Conservation (phyloP, 495 filamentous ascomycete species). For the Xylaria castorea region DNA sequence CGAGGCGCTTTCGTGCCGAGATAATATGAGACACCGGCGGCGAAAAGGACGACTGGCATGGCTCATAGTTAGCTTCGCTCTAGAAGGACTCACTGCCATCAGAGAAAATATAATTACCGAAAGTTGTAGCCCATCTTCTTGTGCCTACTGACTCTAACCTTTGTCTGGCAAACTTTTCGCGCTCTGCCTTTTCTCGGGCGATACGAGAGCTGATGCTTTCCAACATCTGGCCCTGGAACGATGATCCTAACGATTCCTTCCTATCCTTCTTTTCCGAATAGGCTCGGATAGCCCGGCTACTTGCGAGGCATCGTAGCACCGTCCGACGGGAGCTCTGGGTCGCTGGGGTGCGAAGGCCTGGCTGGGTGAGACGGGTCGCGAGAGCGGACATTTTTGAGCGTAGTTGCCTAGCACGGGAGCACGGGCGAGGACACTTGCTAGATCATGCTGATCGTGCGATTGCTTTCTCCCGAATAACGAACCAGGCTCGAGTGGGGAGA, state of each 20-base stretch:
- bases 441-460: constrained; percentile 19
- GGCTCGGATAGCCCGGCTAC: constrained; percentile 22
- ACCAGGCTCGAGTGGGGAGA: background rate
- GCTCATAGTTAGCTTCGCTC: constrained; percentile 25
- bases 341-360: constrained; percentile 31
- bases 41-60: constrained; percentile 60
- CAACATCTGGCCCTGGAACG: constrained; percentile 87
- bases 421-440: background rate
- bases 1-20: constrained; percentile 68
- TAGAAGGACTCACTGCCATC: background rate
- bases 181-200: constrained; percentile 73
- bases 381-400: constrained; percentile 37
- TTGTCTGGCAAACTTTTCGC: constrained; percentile 66
- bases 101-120: constrained; percentile 56
- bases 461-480: background rate
- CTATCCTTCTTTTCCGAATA: constrained; percentile 34
- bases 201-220: constrained; percentile 81
- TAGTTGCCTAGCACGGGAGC: constrained; percentile 14
- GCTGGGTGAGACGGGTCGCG: constrained; percentile 28
- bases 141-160: constrained; percentile 59
- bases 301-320: constrained; percentile 27
- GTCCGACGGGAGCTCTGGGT: constrained; percentile 25
- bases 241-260: constrained; percentile 42
- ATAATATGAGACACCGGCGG: constrained; percentile 71
- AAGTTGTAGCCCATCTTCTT: constrained; percentile 66